A percentile compares a stretch with the other conserved stretches of the same genome.
These are phyloP conservation scores for Hortiboletus rubellus DNA, from an alignment of 1,284 basidiomycete genomes.

Conservation along the genomic window DNA sequence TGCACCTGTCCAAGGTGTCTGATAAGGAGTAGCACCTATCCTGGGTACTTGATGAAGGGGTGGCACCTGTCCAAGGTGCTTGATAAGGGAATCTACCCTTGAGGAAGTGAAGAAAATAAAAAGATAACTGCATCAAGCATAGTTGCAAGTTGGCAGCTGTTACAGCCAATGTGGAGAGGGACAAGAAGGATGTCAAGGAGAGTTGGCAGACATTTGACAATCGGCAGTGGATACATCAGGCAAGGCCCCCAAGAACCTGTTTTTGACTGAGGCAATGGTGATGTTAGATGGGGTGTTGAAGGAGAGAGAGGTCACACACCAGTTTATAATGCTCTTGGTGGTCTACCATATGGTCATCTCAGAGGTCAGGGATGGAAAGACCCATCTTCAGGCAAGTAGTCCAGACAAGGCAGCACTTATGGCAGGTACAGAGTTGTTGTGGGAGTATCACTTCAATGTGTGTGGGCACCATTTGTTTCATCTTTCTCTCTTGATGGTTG, in stretches of 20 bases:
- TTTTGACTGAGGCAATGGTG: conserved; percentile 6
- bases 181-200: conserved; percentile 47
- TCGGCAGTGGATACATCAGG: conserved; percentile 47
- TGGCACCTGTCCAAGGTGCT: too few species aligned
- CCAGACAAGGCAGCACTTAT: conserved; percentile 98
- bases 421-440: conserved; percentile 89
- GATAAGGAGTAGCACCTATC: too few species aligned
- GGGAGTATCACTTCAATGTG: conserved; percentile 93
- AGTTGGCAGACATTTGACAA: conserved; percentile 79
- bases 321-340: conserved; percentile 90
- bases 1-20: too few species aligned
- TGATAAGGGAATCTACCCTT: too few species aligned
- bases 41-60: too few species aligned
- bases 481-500: conserved; percentile 14
- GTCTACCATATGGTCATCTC: conserved; percentile 99
- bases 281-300: conserved; percentile 17
- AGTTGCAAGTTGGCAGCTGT: too few species aligned
- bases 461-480: conserved; percentile 25
- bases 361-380: conserved; percentile 85
- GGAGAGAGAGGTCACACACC: conserved; percentile 64
- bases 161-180: conserved; percentile 66
- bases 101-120: too few species aligned
- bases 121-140: too few species aligned
- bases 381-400: conserved; percentile 93
- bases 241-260: conserved; percentile 25